A percentile compares a stretch with the other conserved stretches of the same genome.
Evolutionary conservation across 164 flowering plant genomes (phyloP).

Genomic region (Annona squamosa): DNA sequence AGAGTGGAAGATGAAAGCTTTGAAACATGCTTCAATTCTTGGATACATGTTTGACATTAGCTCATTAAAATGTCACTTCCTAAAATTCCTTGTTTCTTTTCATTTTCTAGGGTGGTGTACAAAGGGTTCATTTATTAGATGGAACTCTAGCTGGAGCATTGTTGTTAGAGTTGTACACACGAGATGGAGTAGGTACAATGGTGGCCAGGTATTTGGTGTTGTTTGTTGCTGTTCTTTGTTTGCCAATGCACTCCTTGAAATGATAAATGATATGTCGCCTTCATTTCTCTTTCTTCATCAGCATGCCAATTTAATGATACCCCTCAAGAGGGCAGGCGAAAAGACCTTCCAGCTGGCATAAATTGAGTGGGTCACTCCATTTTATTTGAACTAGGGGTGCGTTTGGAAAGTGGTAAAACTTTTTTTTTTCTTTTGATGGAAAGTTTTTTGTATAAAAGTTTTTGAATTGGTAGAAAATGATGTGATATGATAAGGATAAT

Average conservation of each 20-base stretch:
- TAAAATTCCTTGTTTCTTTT: background rate
- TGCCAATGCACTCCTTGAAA: background rate
- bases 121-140: conserved; percentile 91
- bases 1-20: background rate
- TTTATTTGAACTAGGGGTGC: too few relatives aligned
- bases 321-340: too few relatives aligned
- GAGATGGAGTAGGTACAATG: conserved; percentile 99
- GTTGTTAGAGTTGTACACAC: conserved; percentile 73
- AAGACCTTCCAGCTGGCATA: too few relatives aligned
- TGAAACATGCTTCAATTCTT: background rate
- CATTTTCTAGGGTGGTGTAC: conserved; percentile 81
- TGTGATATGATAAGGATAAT: too few relatives aligned
- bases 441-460: too few relatives aligned
- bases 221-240: background rate
- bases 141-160: conserved; percentile 78
- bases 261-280: background rate
- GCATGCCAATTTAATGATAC: too few relatives aligned
- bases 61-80: background rate
- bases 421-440: too few relatives aligned
- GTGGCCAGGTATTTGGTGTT: conserved; percentile 66
- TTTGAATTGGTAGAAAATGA: too few relatives aligned
- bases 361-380: too few relatives aligned
- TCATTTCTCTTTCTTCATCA: too few relatives aligned
- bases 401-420: too few relatives aligned
- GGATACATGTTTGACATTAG: background rate